Percentiles rank a stretch among this genome's conserved stretches.
These are phyloP conservation scores for Trichoderma citrinoviride DNA, from an alignment of 2,329 filamentous ascomycete genomes.

Conservation along the genomic window DNA sequence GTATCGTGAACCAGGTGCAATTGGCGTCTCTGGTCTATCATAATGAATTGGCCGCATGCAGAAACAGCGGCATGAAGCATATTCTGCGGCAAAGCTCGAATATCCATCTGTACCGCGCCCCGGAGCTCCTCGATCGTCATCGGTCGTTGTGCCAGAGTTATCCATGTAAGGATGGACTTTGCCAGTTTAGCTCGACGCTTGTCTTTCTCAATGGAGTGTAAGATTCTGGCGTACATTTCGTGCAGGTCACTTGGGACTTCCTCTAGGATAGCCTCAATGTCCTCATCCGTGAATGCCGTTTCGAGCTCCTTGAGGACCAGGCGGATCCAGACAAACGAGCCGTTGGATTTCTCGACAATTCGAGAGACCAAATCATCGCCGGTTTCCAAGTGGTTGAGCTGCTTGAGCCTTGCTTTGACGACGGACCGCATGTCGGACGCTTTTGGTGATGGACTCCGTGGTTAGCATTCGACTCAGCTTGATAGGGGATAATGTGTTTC, in stretches of 20 bases:
- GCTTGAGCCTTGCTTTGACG: not conserved
- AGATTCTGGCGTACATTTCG: slow-evolving; percentile 8
- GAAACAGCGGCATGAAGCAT: not conserved
- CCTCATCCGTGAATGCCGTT: not conserved
- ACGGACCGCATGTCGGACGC: not conserved
- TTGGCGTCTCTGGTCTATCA: not conserved
- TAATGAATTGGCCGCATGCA: slow-evolving; percentile 1
- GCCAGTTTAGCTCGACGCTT: slow-evolving; percentile 10
- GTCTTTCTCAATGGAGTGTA: not conserved
- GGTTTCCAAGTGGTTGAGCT: not conserved
- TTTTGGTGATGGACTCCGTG: not conserved
- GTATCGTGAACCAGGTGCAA: not conserved
- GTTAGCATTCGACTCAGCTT: not conserved
- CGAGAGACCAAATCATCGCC: not conserved
- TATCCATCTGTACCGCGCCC: not conserved
- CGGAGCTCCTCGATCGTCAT: slow-evolving; percentile 10
- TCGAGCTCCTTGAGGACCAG: not conserved
- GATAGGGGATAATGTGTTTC: not conserved
- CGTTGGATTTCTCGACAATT: not conserved
- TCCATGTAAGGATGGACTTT: not conserved
- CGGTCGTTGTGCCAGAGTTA: not conserved
- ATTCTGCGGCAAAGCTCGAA: not conserved
- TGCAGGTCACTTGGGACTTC: slow-evolving; percentile 1
- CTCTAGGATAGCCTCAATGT: not conserved
- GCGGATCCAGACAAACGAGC: not conserved